A percentile compares a stretch with the other conserved stretches of the same genome.
Evolutionary conservation across 306 rosid genomes (phyloP).

Genomic region (Phaseolus lunatus): DNA sequence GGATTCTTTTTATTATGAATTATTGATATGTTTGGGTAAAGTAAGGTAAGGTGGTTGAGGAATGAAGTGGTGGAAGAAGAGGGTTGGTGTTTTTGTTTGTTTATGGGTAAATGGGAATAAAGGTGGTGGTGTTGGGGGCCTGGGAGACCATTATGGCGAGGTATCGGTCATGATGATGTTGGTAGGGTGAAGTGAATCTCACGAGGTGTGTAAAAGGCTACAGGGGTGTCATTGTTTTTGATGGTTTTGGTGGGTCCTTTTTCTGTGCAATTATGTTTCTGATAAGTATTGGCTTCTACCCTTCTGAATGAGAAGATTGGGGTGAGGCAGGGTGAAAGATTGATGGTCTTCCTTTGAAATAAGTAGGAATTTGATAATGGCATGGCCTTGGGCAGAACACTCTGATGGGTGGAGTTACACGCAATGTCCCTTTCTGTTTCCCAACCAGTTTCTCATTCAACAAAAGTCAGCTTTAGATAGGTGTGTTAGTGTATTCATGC

Average conservation of each 20-base stretch:
- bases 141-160: conserved; percentile 44
- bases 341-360: not conserved
- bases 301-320: not conserved
- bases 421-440: conserved; percentile 46
- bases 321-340: conserved; percentile 26
- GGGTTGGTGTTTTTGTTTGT: not conserved
- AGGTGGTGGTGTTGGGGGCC: conserved; percentile 39
- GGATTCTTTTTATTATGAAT: not conserved
- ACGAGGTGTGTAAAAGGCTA: conserved; percentile 1
- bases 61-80: not conserved
- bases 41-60: conserved; percentile 15
- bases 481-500: not conserved
- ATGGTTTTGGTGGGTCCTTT: conserved; percentile 40
- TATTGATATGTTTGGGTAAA: not conserved
- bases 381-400: not conserved
- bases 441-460: not conserved
- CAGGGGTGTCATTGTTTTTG: conserved; percentile 1
- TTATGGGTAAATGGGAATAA: conserved; percentile 31
- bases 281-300: conserved; percentile 38
- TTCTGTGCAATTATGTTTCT: conserved; percentile 35
- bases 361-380: conserved; percentile 13
- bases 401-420: conserved; percentile 15
- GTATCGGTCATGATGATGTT: conserved; percentile 43
- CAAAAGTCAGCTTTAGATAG: not conserved
- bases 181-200: conserved; percentile 47